Percentiles rank a stretch among this genome's conserved stretches.
phyloP scores from a whole-genome alignment of 345 rosid species.

The Euphorbia lathyris region DNA sequence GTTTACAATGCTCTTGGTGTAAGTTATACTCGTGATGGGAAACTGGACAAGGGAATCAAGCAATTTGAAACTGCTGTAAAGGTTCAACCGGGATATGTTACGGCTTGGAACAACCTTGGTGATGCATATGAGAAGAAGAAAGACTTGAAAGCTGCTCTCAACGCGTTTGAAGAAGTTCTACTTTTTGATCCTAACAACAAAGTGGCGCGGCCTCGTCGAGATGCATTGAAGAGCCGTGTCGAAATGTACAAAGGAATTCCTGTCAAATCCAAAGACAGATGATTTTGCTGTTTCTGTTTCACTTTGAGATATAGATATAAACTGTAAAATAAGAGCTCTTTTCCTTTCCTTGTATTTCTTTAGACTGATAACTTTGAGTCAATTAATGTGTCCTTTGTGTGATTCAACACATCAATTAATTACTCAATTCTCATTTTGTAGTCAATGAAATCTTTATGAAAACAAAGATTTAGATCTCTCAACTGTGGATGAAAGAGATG shows the following conservation, averaged over 20 bases:
- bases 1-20: slow-evolving; percentile 71
- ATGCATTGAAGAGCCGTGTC: slow-evolving; percentile 62
- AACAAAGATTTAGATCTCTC: too few relatives aligned
- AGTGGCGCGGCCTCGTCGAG: slow-evolving; percentile 80
- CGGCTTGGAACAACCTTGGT: slow-evolving; percentile 99
- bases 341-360: neutral
- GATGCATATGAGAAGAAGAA: slow-evolving; percentile 93
- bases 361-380: neutral
- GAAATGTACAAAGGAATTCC: slow-evolving; percentile 78
- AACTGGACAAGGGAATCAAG: slow-evolving; percentile 76
- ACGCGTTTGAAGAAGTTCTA: slow-evolving; percentile 89
- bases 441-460: too few relatives aligned
- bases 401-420: neutral
- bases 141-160: slow-evolving; percentile 67
- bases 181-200: slow-evolving; percentile 91
- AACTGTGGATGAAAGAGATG: too few relatives aligned
- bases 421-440: too few relatives aligned
- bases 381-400: neutral
- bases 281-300: slow-evolving; percentile 20
- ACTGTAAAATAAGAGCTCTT: neutral
- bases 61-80: slow-evolving; percentile 86
- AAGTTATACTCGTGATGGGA: slow-evolving; percentile 66
- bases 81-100: slow-evolving; percentile 90
- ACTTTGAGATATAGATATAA: neutral
- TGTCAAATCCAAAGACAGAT: slow-evolving; percentile 71